Percentiles rank a stretch among this genome's conserved stretches.
Evolutionary conservation across 192 early-diverging fungal genomes (phyloP).

Genomic region (Coemansia biformis): DNA sequence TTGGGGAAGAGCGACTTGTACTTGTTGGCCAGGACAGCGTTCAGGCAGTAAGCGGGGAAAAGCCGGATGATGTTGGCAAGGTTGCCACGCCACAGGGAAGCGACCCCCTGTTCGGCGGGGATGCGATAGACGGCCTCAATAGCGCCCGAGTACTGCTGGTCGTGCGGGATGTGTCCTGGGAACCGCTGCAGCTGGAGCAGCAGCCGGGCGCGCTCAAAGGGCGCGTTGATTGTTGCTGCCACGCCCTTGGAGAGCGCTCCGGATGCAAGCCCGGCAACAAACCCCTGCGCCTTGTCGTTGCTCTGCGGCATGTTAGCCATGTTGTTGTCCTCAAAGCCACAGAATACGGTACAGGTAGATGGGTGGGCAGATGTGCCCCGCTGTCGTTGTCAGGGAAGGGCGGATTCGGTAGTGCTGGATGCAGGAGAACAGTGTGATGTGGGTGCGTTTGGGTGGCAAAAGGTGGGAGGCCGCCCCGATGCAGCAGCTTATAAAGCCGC

Average conservation of each 20-base stretch:
- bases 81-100: slow-evolving; percentile 83
- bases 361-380: too few relatives aligned
- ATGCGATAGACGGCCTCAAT: slow-evolving; percentile 86
- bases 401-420: too few relatives aligned
- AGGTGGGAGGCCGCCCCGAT: too few relatives aligned
- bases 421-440: too few relatives aligned
- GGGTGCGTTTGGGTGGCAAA: too few relatives aligned
- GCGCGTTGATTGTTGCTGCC: slow-evolving; percentile 95
- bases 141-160: slow-evolving; percentile 83
- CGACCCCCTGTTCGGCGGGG: slow-evolving; percentile 73
- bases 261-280: slow-evolving; percentile 66
- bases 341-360: too few relatives aligned
- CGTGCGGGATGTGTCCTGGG: slow-evolving; percentile 48
- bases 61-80: slow-evolving; percentile 91
- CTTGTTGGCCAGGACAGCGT: slow-evolving; percentile 95
- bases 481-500: too few relatives aligned
- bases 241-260: slow-evolving; percentile 94
- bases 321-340: too few relatives aligned
- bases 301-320: too few relatives aligned
- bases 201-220: slow-evolving; percentile 96
- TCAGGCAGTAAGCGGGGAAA: slow-evolving; percentile 95
- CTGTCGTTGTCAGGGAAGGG: too few relatives aligned
- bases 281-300: not conserved
- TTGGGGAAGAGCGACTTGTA: too few relatives aligned
- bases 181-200: slow-evolving; percentile 86